Evolutionary conservation across 1,139 yeast species (phyloP).

Genomic region (Meyerozyma sp.): DNA sequence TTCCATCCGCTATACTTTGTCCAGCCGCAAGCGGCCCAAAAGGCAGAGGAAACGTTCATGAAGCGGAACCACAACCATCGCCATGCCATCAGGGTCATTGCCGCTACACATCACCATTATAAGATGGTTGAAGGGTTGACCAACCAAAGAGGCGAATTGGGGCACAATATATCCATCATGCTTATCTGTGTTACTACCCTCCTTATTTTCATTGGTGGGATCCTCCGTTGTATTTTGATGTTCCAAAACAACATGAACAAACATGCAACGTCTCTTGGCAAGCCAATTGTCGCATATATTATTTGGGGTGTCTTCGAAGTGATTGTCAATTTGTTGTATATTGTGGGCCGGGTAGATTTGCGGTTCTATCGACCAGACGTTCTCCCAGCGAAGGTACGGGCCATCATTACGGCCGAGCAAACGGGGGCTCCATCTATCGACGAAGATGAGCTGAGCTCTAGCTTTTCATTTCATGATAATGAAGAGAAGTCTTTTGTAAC

Average conservation of each 20-base stretch:
- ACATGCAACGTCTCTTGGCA: constrained; percentile 11
- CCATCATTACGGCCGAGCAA: constrained; percentile 42
- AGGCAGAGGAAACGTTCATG: constrained; percentile 50
- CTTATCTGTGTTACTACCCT: constrained; percentile 49
- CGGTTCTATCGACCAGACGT: constrained; percentile 75
- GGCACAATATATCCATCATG: constrained; percentile 43
- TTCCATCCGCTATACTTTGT: constrained; percentile 54
- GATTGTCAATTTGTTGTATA: constrained; percentile 47
- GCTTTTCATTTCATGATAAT: not conserved
- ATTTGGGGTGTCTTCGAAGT: constrained; percentile 65
- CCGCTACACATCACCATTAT: constrained; percentile 42
- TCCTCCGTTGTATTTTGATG: constrained; percentile 53
- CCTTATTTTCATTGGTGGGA: constrained; percentile 50
- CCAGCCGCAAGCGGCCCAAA: constrained; percentile 38
- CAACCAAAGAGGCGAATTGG: constrained; percentile 40
- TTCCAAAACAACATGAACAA: constrained; percentile 28
- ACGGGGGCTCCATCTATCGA: constrained; percentile 22
- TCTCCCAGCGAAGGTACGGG: constrained; percentile 35
- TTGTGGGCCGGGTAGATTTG: constrained; percentile 63
- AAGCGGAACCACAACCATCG: constrained; percentile 44
- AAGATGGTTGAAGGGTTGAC: constrained; percentile 40
- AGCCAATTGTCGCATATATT: constrained; percentile 59
- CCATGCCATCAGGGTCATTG: constrained; percentile 47
- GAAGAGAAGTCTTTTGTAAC: not conserved
- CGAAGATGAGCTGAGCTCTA: constrained; percentile 10